Evolutionary conservation across 2,329 filamentous ascomycete species (phyloP), one percentile per base, ranked within the genome.

Genomic region (Parastagonospora nodorum): DNA sequence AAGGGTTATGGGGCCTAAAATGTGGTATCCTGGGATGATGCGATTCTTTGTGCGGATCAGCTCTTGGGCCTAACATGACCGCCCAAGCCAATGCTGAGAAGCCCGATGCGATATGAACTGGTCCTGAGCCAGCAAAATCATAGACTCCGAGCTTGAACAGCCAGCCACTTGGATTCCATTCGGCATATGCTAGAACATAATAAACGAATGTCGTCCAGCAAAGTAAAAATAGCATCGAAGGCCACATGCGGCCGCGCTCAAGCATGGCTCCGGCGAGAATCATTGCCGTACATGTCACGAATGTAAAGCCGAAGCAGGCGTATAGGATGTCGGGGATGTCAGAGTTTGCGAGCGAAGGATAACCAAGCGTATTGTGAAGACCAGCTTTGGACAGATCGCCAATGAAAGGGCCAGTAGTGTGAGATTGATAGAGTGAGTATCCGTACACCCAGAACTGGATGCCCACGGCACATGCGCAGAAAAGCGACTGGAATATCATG

Each of bases 121-220:
- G 88, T 10, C 87, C 88, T 39, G 87, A 88, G 38, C 88, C 88
- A 30, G 88, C 88, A 63, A 90, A 91, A 72, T 91, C 88, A 60
- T 89, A 82, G 24, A 85, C 83, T 41, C 86, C 86, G 36, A 90
- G 80, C 15, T 82, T 81, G 73, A 80, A 86, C 27, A 89, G 80
- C 87, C 88, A 91, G 40, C 88, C 88, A 55, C 84, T 86, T 44
- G 79, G 75, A 73, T 90, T 90, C 88, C 88, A 91, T 39, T 88
- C 90, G 83, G 88, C 90, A 74, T 88, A 89, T 40, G 88, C 88
- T 53, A 90, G 51, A n/a, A 68, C 50, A n/a, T 71, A 71, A 50
- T 72, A 71, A 2, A 71, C 69, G 14, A 71, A 71, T 1, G 69
- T 71, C 0, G 66, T 71, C 69, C 67, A 71, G 48, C 63, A 70